Evolutionary conservation across 163 green algal genomes (phyloP), one percentile per base, ranked within the genome.

Genomic region (Volvox carteri): DNA sequence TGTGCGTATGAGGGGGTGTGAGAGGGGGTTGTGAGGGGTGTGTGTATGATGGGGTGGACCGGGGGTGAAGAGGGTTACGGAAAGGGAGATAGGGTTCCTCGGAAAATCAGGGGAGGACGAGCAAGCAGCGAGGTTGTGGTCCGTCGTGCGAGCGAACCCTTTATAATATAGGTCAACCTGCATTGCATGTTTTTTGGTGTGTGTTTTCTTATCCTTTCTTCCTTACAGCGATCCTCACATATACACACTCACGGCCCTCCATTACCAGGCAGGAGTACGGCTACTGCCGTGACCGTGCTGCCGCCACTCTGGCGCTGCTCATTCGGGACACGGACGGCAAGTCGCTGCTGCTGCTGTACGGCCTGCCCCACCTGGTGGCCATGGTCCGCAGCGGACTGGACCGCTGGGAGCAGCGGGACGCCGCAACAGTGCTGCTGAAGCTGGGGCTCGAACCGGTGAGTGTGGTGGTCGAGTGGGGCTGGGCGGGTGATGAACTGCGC

Each of bases 201-300:
- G 48, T 58, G 48, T 58, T 58, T 58, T 28, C 30, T 21, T 3
- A 46, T 76, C 30, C 2, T 37, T 5, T 46, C 19, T 11, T n/a
- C n/a, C n/a, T n/a, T n/a, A n/a, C n/a, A n/a, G n/a, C n/a, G n/a
- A n/a, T n/a, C n/a, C n/a, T n/a, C n/a, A n/a, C n/a, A n/a, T n/a
- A n/a, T n/a, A n/a, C n/a, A n/a, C n/a, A n/a, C n/a, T n/a, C n/a
- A n/a, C n/a, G n/a, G n/a, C n/a, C n/a, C n/a, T n/a, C 37, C n/a
- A 33, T 48, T 37, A 52, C 21, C 65, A 87, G 84, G 56, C 54
- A 62, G 9, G 79, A 89, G 74, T 92, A 92, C 44, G 67, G 81
- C 48, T 94, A 94, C 81, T 87, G 72, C 80, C 89, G 91, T 42
- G 88, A 92, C 54, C 86, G 85, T 14, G 91, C 88, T 9, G 89